Conservation (phyloP, 2,329 filamentous ascomycete genomes). For the Atkinsonella hypoxylon region DNA sequence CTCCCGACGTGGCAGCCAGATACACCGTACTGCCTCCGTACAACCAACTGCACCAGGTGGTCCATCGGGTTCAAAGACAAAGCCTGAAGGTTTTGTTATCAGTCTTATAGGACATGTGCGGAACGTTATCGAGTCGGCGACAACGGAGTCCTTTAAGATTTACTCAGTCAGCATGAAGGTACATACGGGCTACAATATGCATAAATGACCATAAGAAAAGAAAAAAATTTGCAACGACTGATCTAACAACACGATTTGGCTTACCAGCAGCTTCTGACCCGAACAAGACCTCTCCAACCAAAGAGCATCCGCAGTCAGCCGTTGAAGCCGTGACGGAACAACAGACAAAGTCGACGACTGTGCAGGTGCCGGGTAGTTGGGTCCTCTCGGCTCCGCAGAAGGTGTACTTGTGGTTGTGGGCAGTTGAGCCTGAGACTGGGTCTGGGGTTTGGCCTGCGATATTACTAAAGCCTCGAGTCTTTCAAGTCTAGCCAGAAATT, state of each 20-base stretch:
- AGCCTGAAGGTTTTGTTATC: slow-evolving; percentile 20
- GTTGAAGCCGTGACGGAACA: slow-evolving; percentile 20
- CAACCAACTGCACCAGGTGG: slow-evolving; percentile 9
- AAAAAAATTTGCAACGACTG: not conserved
- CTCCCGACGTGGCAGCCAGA: too few relatives aligned
- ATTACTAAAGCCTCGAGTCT: slow-evolving; percentile 12
- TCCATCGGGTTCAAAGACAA: slow-evolving; percentile 18
- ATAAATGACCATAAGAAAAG: not conserved
- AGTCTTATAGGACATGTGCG: slow-evolving; percentile 21
- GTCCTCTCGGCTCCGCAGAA: not conserved
- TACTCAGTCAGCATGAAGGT: slow-evolving; percentile 1
- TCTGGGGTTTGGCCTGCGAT: slow-evolving; percentile 5
- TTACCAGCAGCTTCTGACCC: slow-evolving; percentile 18
- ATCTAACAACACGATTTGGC: not conserved
- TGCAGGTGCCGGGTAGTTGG: slow-evolving; percentile 6
- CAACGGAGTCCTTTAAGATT: slow-evolving; percentile 15
- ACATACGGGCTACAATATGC: not conserved
- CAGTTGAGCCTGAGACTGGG: not conserved
- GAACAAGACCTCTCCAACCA: slow-evolving; percentile 21
- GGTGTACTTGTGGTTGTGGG: not conserved
- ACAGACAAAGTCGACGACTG: slow-evolving; percentile 8
- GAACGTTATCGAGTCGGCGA: slow-evolving; percentile 20
- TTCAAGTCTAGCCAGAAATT: slow-evolving; percentile 13
- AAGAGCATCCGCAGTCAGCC: slow-evolving; percentile 22
- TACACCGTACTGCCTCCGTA: too few relatives aligned